Evolutionary conservation across 2,329 filamentous ascomycete species (phyloP), one percentile per base, ranked within the genome.

Genomic region (Fonsecaea monophora): DNA sequence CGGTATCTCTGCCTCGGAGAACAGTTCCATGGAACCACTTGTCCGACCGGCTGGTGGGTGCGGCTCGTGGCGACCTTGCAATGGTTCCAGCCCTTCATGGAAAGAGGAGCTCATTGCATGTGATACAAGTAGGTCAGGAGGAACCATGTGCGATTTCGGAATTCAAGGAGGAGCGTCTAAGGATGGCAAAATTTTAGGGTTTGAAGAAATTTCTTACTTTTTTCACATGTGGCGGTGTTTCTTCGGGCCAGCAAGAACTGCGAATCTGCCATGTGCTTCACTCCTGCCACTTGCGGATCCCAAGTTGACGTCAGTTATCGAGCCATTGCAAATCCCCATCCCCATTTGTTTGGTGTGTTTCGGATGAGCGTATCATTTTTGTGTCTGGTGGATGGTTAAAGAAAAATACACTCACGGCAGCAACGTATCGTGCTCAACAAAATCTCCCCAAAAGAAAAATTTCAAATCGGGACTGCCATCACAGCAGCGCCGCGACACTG

Each of bases 201-300:
- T 40, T 12, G 50, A 57, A 53, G 18, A 50, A 37, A 53, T 15
- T 61, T 50, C 40, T 38, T 25, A 25, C 25, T 25, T 25, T 25
- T n/a, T 25, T 61, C 32, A 53, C 59, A 61, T 53, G 59, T 7
- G 9, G 40, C 59, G 59, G 59, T 32, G 7, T 61, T 61, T 61
- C 59, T 53, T 61, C 59, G 59, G 45, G 5, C 6, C 25, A 53
- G 15, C 32, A 34, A 50, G 18, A 34, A 34, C 35, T 34, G 13
- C 13, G 40, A 50, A 18, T 18, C 25, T 60, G 42, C 45, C 45
- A 50, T 50, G 45, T 50, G 45, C 45, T 10, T 25, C 25, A 25
- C 25, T 25, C 25, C 25, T 25, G 25, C 25, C 25, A 25, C 25
- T 4, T 25, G 45, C 45, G 12, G 18, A 50, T 50, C 25, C 38